phyloP scores from a whole-genome alignment of 2,329 filamentous ascomycete genomes.

The Lachnellula subtilissima region DNA sequence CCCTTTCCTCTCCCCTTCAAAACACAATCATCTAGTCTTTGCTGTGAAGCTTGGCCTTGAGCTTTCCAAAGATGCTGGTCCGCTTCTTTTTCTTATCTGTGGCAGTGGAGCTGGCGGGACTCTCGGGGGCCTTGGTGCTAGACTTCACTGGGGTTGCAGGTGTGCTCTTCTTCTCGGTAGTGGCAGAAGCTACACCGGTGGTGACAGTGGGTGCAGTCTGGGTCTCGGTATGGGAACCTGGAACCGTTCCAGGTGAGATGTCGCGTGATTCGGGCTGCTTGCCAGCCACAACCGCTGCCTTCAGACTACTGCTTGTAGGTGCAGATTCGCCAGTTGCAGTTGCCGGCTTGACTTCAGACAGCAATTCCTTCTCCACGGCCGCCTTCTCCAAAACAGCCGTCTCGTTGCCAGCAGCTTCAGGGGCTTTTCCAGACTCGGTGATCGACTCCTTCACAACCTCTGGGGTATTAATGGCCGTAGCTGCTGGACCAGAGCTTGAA shows the following conservation, averaged over 20 bases:
- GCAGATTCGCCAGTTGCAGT: slow-evolving; percentile 28
- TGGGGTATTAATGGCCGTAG: slow-evolving; percentile 48
- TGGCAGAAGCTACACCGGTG: slow-evolving; percentile 21
- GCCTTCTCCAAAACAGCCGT: slow-evolving; percentile 71
- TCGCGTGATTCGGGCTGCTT: slow-evolving; percentile 24
- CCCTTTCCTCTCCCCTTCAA: neutral
- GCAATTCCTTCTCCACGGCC: slow-evolving; percentile 67
- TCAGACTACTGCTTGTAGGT: slow-evolving; percentile 31
- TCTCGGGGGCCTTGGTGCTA: slow-evolving; percentile 25
- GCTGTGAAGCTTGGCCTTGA: slow-evolving; percentile 48
- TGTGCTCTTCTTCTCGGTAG: slow-evolving; percentile 17
- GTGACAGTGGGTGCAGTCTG: slow-evolving; percentile 24
- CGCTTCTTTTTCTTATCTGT: slow-evolving; percentile 35
- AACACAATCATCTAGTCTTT: slow-evolving; percentile 14
- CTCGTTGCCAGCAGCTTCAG: slow-evolving; percentile 67
- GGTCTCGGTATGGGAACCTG: slow-evolving; percentile 21
- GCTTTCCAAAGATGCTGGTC: slow-evolving; percentile 35
- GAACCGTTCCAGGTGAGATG: slow-evolving; percentile 29
- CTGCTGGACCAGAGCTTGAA: slow-evolving; percentile 38
- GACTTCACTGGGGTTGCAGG: slow-evolving; percentile 15
- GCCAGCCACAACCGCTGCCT: slow-evolving; percentile 31
- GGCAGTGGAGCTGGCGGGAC: slow-evolving; percentile 18
- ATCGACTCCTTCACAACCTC: slow-evolving; percentile 54
- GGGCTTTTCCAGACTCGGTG: slow-evolving; percentile 51
- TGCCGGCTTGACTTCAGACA: slow-evolving; percentile 54